Base-by-base conservation (phyloP, 2,329 filamentous ascomycete genomes). In the Leptosphaerulina australis region DNA sequence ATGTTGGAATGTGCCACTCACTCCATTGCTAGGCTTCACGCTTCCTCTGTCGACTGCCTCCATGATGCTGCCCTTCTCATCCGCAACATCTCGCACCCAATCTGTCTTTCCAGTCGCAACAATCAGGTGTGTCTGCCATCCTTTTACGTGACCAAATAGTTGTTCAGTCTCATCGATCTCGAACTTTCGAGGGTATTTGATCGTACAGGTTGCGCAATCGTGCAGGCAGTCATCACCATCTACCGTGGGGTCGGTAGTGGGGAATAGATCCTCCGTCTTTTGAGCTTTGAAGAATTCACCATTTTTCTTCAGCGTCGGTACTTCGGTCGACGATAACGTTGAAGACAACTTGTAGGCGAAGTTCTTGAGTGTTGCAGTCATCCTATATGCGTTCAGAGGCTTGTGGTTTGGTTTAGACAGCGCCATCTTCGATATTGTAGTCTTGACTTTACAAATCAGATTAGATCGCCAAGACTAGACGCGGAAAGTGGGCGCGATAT, bases 81-180 rank as follows among this genome's bases (percentile, higher is more conserved):
- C 89, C 48, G 69, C 66, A 4, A 96, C 90, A 76, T 96, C 88
- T 53, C 90, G 78, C 67, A 93, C 88, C 94, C 94, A 99, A 74
- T 99, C 94, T 20, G 87, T 83, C 82, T 97, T 96, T 54, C 91
- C 90, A n/a, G 94, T 99, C 18, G 91, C 94, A 12, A 97, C 91
- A 24, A 99, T 78, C 55, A 96, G 70, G 74, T 99, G 94, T 15
- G 91, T 94, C 66, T 84, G 87, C 88, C 91, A 97, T 26, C 86
- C 90, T 67, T 91, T 89, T 56, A 97, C 83, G 51, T 88, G 80
- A 0, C 93, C 94, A 69, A 95, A 97, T 38, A 99, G 76, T 63
- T 86, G 78, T 68, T 96, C 91, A 5, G 81, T 77, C 70, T 88
- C 83, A 49, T 97, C 88, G 46, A 96, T 84, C 3, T 78, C 77